phyloP scores from a whole-genome alignment of 2,329 filamentous ascomycete genomes.

The Aureobasidium subglaciale region DNA sequence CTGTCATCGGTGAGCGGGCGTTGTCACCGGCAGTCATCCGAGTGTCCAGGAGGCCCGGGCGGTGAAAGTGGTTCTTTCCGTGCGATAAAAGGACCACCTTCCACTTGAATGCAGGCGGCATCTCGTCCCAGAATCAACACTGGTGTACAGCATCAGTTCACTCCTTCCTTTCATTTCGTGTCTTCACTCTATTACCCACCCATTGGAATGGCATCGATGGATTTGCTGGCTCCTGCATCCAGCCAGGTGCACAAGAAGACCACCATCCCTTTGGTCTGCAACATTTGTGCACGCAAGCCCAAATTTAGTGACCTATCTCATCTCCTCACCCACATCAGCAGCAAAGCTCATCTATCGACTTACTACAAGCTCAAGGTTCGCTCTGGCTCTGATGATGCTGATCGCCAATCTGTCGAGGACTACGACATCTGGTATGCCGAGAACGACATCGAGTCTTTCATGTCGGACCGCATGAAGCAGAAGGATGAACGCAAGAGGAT shows the following conservation, averaged over 20 bases:
- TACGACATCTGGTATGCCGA: conserved; percentile 75
- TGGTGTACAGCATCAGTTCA: background rate
- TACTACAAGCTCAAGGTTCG: conserved; percentile 75
- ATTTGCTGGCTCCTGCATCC: background rate
- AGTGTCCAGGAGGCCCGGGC: background rate
- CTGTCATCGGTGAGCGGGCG: background rate
- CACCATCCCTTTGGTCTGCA: conserved; percentile 64
- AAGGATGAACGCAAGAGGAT: conserved; percentile 48
- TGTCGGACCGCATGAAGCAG: conserved; percentile 68
- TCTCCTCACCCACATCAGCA: conserved; percentile 83
- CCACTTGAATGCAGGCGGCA: background rate
- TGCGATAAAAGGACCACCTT: background rate
- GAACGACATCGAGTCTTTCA: conserved; percentile 62
- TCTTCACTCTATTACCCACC: background rate
- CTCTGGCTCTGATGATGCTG: conserved; percentile 55
- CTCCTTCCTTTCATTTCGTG: conserved; percentile 4
- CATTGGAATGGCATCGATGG: background rate
- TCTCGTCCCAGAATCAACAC: background rate
- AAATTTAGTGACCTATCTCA: conserved; percentile 87
- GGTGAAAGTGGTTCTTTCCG: conserved; percentile 1
- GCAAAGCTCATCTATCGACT: conserved; percentile 82
- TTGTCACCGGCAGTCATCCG: background rate
- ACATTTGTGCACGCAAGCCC: conserved; percentile 71
- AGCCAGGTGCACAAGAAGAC: background rate
- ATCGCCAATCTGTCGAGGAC: conserved; percentile 53